Percentiles rank a stretch among this genome's conserved stretches.
These are phyloP conservation scores for Coemansia sp. DNA, from an alignment of 192 early-diverging fungal species.

Conservation along the genomic window DNA sequence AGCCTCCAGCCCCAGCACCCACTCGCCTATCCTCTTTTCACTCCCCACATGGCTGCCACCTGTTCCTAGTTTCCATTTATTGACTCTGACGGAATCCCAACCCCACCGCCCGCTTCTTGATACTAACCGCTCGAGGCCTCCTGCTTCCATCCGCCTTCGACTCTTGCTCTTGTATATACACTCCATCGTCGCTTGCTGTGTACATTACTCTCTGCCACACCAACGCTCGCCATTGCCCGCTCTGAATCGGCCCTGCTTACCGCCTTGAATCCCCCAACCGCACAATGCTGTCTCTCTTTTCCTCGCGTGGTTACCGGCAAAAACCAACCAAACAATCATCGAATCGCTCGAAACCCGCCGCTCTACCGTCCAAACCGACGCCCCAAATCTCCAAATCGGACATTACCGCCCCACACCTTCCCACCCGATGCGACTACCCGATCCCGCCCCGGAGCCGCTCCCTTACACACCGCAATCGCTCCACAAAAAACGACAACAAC, in stretches of 20 bases:
- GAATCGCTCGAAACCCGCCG: background rate
- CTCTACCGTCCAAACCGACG: background rate
- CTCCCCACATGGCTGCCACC: too few species aligned
- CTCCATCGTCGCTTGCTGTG: background rate
- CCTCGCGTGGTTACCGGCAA: conserved; percentile 31
- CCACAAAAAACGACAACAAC: conserved; percentile 6
- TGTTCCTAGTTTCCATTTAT: too few species aligned
- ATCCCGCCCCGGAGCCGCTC: conserved; percentile 42
- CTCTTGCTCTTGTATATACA: too few species aligned
- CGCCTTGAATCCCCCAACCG: background rate
- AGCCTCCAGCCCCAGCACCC: too few species aligned
- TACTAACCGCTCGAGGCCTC: too few species aligned
- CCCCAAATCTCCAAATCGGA: background rate
- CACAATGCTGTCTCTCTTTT: conserved; percentile 38
- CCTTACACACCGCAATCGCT: conserved; percentile 8
- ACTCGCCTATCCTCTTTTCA: too few species aligned
- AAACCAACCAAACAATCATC: background rate
- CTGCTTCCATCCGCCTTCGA: too few species aligned
- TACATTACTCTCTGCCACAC: background rate
- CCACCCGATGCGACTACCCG: conserved; percentile 10
- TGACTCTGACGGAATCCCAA: too few species aligned
- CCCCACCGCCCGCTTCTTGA: too few species aligned
- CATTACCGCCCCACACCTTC: conserved; percentile 2
- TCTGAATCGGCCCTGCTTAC: too few species aligned
- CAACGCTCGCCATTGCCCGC: too few species aligned